Evolutionary conservation across 2,329 filamentous ascomycete genomes (phyloP).

Genomic region (Penicillium polonicum): DNA sequence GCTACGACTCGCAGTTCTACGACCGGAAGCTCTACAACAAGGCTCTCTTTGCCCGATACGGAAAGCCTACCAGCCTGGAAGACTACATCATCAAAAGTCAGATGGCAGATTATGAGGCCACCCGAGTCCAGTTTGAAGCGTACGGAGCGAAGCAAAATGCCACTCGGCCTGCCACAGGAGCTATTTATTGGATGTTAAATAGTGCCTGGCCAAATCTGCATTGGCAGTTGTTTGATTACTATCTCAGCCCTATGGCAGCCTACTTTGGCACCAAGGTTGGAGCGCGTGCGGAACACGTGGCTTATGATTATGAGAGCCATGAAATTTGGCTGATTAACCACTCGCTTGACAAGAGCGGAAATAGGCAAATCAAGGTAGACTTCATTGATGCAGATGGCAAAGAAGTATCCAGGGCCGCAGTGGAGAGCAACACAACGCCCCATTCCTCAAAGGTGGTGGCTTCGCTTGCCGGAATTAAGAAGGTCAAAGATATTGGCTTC

Average conservation of each 20-base stretch:
- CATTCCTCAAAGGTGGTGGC: constrained; percentile 47
- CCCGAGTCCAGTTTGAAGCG: constrained; percentile 58
- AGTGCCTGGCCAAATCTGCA: constrained; percentile 64
- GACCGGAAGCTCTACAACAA: constrained; percentile 59
- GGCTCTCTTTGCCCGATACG: constrained; percentile 54
- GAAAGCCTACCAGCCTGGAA: constrained; percentile 51
- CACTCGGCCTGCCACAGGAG: constrained; percentile 55
- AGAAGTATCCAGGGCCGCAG: constrained; percentile 35
- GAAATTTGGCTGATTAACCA: constrained; percentile 57
- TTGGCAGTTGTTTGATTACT: constrained; percentile 66
- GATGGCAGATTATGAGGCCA: constrained; percentile 65
- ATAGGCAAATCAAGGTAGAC: constrained; percentile 50
- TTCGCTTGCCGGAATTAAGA: constrained; percentile 32
- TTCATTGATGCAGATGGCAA: constrained; percentile 52
- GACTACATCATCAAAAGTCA: constrained; percentile 62
- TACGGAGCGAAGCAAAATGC: constrained; percentile 54
- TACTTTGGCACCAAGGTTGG: constrained; percentile 61
- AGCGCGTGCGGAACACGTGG: constrained; percentile 52
- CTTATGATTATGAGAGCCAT: constrained; percentile 53
- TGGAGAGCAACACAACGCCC: constrained; percentile 42
- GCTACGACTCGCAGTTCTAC: constrained; percentile 55
- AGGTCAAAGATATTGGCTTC: constrained; percentile 49
- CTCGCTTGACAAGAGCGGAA: constrained; percentile 41
- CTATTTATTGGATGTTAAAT: constrained; percentile 69
- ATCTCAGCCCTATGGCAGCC: constrained; percentile 57